Conservation (phyloP, 2,329 filamentous ascomycete genomes). For the Verticillium nubilum region DNA sequence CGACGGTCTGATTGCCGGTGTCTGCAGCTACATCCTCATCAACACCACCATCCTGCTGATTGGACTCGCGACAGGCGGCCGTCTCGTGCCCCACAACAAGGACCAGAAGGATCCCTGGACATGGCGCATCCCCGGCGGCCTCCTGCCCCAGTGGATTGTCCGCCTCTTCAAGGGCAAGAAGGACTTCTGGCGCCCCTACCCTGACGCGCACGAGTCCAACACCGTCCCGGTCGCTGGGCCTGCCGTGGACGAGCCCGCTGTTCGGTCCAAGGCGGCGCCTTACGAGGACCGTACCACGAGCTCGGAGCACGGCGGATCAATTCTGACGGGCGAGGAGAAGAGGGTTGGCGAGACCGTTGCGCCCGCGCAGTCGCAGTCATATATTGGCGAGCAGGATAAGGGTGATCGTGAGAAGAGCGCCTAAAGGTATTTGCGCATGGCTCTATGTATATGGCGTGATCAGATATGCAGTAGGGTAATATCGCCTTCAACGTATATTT, state of each 20-base stretch:
- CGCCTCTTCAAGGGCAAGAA: conserved; percentile 61
- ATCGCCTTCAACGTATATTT: not conserved
- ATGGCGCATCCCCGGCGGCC: conserved; percentile 67
- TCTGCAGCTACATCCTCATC: conserved; percentile 70
- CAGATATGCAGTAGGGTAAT: not conserved
- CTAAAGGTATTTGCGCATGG: not conserved
- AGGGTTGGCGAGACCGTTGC: conserved; percentile 6
- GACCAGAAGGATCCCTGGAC: conserved; percentile 76
- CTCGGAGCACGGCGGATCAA: conserved; percentile 10
- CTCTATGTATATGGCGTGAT: not conserved
- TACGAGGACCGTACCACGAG: conserved; percentile 2
- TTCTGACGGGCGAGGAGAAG: conserved; percentile 6
- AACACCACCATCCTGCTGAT: conserved; percentile 68
- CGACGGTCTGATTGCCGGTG: conserved; percentile 77
- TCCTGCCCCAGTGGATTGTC: conserved; percentile 69
- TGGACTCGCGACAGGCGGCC: conserved; percentile 59
- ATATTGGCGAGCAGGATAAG: not conserved
- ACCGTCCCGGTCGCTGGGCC: conserved; percentile 14
- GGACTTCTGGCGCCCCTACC: conserved; percentile 61
- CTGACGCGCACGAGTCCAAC: conserved; percentile 11
- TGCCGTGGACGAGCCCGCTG: not conserved
- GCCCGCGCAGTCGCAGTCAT: not conserved
- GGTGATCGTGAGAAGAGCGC: not conserved
- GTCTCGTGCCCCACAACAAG: conserved; percentile 70
- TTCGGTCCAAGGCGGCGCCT: conserved; percentile 13